These are phyloP conservation scores for Leucaena leucocephala DNA, from an alignment of 306 rosid species.

Conservation along the genomic window DNA sequence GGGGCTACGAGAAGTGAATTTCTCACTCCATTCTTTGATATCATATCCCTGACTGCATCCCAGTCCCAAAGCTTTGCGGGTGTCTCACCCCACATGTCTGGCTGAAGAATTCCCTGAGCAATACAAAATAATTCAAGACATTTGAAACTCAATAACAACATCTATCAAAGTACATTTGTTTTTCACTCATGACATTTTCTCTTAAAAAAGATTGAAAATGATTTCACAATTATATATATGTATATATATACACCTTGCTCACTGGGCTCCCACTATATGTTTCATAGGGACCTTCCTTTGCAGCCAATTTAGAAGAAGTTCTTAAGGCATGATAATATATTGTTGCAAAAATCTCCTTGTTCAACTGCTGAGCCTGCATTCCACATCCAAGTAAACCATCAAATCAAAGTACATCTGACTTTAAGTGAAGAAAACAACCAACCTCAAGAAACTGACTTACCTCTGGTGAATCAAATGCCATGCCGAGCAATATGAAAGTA, in stretches of 20 bases:
- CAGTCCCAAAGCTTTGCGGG: slow-evolving; percentile 80
- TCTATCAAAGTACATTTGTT: neutral
- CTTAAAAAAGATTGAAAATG: neutral
- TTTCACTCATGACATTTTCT: neutral
- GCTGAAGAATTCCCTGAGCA: slow-evolving; percentile 78
- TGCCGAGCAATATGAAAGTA: slow-evolving; percentile 86
- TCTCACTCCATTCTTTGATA: slow-evolving; percentile 62
- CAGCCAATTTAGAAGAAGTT: slow-evolving; percentile 65
- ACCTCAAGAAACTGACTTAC: slow-evolving; percentile 43
- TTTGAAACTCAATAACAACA: neutral
- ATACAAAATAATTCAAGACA: slow-evolving; percentile 19
- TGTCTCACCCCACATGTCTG: slow-evolving; percentile 80
- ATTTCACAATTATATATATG: neutral
- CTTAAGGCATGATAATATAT: slow-evolving; percentile 71
- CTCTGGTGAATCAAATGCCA: slow-evolving; percentile 96
- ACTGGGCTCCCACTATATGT: slow-evolving; percentile 73
- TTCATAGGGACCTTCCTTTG: slow-evolving; percentile 70
- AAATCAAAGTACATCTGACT: slow-evolving; percentile 22
- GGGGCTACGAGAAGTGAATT: slow-evolving; percentile 89
- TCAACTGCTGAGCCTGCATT: slow-evolving; percentile 85
- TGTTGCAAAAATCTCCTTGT: slow-evolving; percentile 91
- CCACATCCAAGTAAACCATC: slow-evolving; percentile 25
- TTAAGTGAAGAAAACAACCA: slow-evolving; percentile 5
- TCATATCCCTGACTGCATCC: slow-evolving; percentile 55
- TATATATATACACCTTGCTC: slow-evolving; percentile 59